Evolutionary conservation across 2,329 filamentous ascomycete species (phyloP), one percentile per base, ranked within the genome.

Genomic region (Aureobasidium sp.): DNA sequence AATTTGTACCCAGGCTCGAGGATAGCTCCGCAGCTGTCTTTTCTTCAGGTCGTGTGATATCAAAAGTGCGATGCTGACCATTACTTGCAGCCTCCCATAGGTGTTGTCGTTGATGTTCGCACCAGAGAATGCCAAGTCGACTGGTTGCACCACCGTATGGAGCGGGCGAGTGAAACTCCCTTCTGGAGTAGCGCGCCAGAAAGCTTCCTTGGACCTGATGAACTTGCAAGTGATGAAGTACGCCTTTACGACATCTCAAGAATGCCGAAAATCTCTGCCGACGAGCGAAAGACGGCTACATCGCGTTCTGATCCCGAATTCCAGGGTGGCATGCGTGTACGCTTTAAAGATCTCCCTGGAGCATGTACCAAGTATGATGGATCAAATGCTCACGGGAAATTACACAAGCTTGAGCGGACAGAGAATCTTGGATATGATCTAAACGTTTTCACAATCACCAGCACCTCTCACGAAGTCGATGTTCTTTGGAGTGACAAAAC

Each of bases 401-500:
- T 79, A 37, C 65, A 66, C 12, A 68, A 68, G 17, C 71, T 79
- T 24, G 67, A 75, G 21, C 65, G 72, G 8, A 70, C 71, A 3
- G 68, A 75, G 19, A 74, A 72, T 7, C 66, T 76, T 35, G 79
- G 79, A 1, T 80, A 77, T 61, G 79, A 84, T 58, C 64, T 82
- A 57, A 83, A 83, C 56, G 71, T 80, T 2, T 80, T 76, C 58
- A 70, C 74, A 11, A 68, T 83, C 48, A 67, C 74, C 47, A 69
- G 70, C 27, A 76, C 74, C 10, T 68, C 67, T 17, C 77, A 77
- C 2, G 65, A 68, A n/a, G 74, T 75, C 11, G 74, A 68, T 1
- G 75, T 83, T 4, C 74, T 76, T 56, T 84, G 80, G 80, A 79
- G 83, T 59, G 77, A 83, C 60, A 69, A 76, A 14, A 72, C 71